phyloP scores from a whole-genome alignment of 1,284 basidiomycete genomes.

The Naganishia liquefaciens region DNA sequence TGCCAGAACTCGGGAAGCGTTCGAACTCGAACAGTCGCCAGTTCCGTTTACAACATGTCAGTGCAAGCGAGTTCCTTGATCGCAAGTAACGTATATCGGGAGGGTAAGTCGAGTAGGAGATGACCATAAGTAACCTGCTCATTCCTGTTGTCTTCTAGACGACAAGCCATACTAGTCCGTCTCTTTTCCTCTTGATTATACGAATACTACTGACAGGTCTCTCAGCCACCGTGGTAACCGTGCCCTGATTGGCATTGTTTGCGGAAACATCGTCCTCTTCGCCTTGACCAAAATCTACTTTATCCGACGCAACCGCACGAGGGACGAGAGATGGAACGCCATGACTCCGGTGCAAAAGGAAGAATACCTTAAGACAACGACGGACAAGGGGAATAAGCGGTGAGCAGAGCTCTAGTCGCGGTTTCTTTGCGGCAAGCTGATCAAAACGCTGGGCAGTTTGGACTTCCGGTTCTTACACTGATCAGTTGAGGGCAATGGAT shows the following conservation, averaged over 20 bases:
- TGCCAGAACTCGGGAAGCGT: slow-evolving; percentile 43
- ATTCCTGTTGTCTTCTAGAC: background rate
- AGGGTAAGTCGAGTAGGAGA: slow-evolving; percentile 32
- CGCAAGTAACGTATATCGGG: slow-evolving; percentile 45
- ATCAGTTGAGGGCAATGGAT: background rate
- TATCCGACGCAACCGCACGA: slow-evolving; percentile 35
- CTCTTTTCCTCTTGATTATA: too few species aligned
- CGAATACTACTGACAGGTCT: background rate
- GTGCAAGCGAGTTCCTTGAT: slow-evolving; percentile 43
- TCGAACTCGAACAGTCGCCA: slow-evolving; percentile 45
- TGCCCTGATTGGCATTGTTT: slow-evolving; percentile 39
- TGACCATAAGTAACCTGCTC: background rate
- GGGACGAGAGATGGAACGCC: slow-evolving; percentile 35
- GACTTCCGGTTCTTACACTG: slow-evolving; percentile 22
- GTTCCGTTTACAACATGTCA: slow-evolving; percentile 46
- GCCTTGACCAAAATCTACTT: slow-evolving; percentile 35
- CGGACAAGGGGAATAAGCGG: slow-evolving; percentile 44
- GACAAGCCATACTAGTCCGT: slow-evolving; percentile 33
- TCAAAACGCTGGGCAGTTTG: background rate
- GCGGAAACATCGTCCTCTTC: slow-evolving; percentile 38
- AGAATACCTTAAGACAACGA: slow-evolving; percentile 39
- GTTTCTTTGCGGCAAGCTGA: background rate
- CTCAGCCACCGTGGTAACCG: slow-evolving; percentile 39
- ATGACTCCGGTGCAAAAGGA: slow-evolving; percentile 36
- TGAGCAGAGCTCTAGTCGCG: background rate